Conservation (phyloP, 345 rosid species). For the Garcia nutans region DNA sequence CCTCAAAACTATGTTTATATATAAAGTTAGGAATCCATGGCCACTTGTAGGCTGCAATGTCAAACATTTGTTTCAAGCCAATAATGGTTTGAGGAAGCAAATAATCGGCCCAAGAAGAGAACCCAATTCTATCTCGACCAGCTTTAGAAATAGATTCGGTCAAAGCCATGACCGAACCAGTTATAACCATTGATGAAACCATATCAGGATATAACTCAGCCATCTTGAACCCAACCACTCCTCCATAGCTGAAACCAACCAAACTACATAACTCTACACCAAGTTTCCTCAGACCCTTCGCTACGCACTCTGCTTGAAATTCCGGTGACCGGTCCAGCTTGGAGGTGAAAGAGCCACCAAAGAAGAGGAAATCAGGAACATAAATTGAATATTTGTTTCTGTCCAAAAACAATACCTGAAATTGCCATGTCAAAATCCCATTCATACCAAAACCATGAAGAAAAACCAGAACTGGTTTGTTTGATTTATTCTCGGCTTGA, state of each 20-base stretch:
- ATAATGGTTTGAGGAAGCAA: constrained; percentile 37
- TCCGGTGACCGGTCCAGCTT: constrained; percentile 24
- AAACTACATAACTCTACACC: constrained; percentile 42
- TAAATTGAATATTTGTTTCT: constrained; percentile 33
- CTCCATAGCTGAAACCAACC: constrained; percentile 48
- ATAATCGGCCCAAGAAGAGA: constrained; percentile 28
- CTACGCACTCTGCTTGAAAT: constrained; percentile 49
- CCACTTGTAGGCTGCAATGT: constrained; percentile 12
- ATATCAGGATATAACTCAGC: constrained; percentile 39
- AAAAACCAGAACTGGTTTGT: constrained; percentile 34
- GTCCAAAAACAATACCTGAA: constrained; percentile 38
- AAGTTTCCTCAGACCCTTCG: constrained; percentile 31
- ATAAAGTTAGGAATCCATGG: constrained; percentile 29
- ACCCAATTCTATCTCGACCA: constrained; percentile 23
- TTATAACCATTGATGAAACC: constrained; percentile 42
- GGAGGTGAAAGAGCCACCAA: constrained; percentile 43
- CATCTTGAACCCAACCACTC: constrained; percentile 47
- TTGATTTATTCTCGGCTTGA: background rate
- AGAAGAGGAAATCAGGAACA: constrained; percentile 51
- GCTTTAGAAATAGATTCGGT: constrained; percentile 35
- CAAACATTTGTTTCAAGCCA: constrained; percentile 18
- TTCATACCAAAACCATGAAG: constrained; percentile 38
- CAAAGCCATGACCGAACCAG: constrained; percentile 29
- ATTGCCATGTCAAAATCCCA: constrained; percentile 46
- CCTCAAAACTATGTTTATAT: constrained; percentile 32